Evolutionary conservation across 1,139 yeast genomes (phyloP), one percentile per base, ranked within the genome.

Genomic region (Saccharomyces hybrid): DNA sequence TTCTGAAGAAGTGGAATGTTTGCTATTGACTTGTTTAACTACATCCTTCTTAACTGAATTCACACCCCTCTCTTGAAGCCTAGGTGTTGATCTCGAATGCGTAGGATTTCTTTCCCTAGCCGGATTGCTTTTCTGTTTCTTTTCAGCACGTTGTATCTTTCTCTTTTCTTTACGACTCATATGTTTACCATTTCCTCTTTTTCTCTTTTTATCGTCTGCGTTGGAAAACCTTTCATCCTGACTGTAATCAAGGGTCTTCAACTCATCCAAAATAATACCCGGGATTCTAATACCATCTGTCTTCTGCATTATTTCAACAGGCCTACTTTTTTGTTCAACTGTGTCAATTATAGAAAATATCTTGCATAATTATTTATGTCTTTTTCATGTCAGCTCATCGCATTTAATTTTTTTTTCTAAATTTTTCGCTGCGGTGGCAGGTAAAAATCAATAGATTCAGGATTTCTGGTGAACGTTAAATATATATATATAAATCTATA

Each of bases 281-380:
- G 96, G 96, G 27, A 88, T 73, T 56, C 83, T 76, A 51, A 86
- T 83, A 7, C 77, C 79, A 61, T 79, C 84, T n/a, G 58, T 60
- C 32, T 62, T 64, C 42, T 34, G 42, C 42, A 34, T 34, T 16
- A 14, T 14, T 34, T 7, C 42, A 7, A 14, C 11, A 1, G 11
- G 13, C 4, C 11, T 13, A 16, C 9, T 26, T 1, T 13, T n/a
- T 13, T 38, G 8, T 5, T 49, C 9, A 16, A 34, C 20, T 49
- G 3, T 23, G 54, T 25, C 54, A 47, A 7, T 50, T 41, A 31
- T 32, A 28, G 5, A 57, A 55, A 59, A 59, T 60, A 5, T 8
- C 5, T 34, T 23, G 16, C 28, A 14, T 16, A n/a, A 5, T 14
- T 46, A 47, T 31, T 5, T 16, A 11, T 20, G 16, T 7, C 16